Conservation (phyloP, 2,329 filamentous ascomycete species). For the Aspergillus sp. region DNA sequence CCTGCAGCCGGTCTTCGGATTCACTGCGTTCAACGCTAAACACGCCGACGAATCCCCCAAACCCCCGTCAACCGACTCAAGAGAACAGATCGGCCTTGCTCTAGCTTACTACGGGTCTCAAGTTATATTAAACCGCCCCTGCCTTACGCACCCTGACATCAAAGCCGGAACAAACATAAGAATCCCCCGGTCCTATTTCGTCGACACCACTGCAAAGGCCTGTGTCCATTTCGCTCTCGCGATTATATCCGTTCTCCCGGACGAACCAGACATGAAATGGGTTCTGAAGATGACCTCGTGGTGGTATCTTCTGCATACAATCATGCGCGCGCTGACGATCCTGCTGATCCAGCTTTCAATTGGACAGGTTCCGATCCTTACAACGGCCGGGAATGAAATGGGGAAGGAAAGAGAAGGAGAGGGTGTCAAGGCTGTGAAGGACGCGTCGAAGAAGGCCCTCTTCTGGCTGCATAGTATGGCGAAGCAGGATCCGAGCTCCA, state of each 20-base stretch:
- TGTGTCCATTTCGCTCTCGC: constrained; percentile 4
- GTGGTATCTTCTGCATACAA: constrained; percentile 43
- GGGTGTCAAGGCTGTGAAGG: neutral
- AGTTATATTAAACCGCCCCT: neutral
- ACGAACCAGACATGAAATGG: constrained; percentile 34
- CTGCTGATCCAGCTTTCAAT: constrained; percentile 29
- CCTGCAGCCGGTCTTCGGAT: neutral
- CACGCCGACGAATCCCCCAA: neutral
- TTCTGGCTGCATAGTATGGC: constrained; percentile 3
- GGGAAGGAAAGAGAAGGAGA: neutral
- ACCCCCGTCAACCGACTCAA: neutral
- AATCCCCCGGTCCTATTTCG: neutral
- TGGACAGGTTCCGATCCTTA: neutral
- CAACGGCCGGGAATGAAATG: neutral
- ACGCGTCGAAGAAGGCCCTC: neutral
- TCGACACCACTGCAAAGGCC: neutral
- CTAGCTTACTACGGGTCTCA: neutral
- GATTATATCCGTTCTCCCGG: constrained; percentile 34
- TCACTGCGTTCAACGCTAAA: neutral
- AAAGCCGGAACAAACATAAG: neutral
- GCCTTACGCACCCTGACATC: neutral
- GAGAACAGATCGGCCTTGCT: neutral
- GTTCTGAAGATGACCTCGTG: constrained; percentile 36
- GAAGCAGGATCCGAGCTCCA: neutral
- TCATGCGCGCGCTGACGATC: constrained; percentile 42